A percentile compares a stretch with the other conserved stretches of the same genome.
These are phyloP conservation scores for Chlamydomonas reinhardtii DNA, from an alignment of 163 green algal species.

Conservation along the genomic window DNA sequence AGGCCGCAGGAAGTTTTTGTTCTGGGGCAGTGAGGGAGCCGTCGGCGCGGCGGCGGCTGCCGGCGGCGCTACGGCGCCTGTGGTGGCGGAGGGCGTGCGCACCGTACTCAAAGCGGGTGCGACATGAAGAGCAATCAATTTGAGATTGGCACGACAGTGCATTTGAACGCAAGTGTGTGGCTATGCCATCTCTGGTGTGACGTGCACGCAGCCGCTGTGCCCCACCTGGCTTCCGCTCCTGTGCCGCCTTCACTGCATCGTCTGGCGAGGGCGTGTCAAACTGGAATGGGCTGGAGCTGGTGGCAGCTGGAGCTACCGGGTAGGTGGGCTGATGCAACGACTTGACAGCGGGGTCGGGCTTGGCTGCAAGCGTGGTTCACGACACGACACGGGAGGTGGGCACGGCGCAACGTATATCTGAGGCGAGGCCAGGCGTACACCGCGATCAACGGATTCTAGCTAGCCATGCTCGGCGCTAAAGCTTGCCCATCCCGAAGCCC, in stretches of 20 bases:
- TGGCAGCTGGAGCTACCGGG: neutral
- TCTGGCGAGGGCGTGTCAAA: slow-evolving; percentile 84
- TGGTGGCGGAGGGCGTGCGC: neutral
- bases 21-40: slow-evolving; percentile 18
- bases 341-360: slow-evolving; percentile 48
- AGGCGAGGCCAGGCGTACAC: too few species aligned
- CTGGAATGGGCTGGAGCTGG: slow-evolving; percentile 56
- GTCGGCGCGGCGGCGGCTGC: neutral
- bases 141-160: too few species aligned
- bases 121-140: too few species aligned
- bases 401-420: too few species aligned
- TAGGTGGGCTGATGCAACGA: slow-evolving; percentile 47
- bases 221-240: slow-evolving; percentile 39
- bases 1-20: slow-evolving; percentile 26
- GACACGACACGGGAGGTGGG: too few species aligned
- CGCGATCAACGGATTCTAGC: too few species aligned
- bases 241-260: slow-evolving; percentile 68
- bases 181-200: too few species aligned
- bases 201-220: too few species aligned
- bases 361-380: too few species aligned
- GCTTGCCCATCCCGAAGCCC: too few species aligned
- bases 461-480: too few species aligned
- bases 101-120: neutral
- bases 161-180: too few species aligned
- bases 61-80: neutral